phyloP scores from a whole-genome alignment of 352 stramenopile genomes.

The Phytophthora pseudosyringae region DNA sequence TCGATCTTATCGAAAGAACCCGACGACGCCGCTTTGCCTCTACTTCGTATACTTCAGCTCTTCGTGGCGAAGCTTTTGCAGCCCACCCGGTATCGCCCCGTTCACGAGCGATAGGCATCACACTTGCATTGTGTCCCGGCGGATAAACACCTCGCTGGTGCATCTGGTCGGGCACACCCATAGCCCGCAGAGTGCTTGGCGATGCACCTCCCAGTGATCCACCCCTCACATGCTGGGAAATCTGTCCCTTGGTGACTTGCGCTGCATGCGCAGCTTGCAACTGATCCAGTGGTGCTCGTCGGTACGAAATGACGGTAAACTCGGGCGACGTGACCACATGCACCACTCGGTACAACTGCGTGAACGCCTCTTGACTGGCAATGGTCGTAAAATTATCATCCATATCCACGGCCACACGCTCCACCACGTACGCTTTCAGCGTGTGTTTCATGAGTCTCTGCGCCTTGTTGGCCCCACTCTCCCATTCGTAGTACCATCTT shows the following conservation, averaged over 20 bases:
- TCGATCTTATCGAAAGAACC: not conserved
- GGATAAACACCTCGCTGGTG: not conserved
- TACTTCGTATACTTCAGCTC: not conserved
- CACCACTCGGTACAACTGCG: conserved; percentile 53
- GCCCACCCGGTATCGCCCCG: not conserved
- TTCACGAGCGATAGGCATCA: conserved; percentile 12
- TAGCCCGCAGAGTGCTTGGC: not conserved
- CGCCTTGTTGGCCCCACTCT: conserved; percentile 65
- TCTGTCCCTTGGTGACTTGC: conserved; percentile 8
- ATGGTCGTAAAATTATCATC: conserved; percentile 40
- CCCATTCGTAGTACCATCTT: conserved; percentile 79
- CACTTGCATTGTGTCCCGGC: conserved; percentile 5
- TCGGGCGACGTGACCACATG: conserved; percentile 60
- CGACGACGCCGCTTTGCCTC: conserved; percentile 20
- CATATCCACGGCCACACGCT: conserved; percentile 43
- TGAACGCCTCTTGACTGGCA: conserved; percentile 19
- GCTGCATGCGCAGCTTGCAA: conserved; percentile 18
- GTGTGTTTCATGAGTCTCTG: conserved; percentile 72
- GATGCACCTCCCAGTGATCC: conserved; percentile 1
- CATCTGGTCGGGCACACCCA: not conserved
- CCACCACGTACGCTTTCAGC: conserved; percentile 61
- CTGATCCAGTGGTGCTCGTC: conserved; percentile 49
- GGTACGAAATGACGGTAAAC: conserved; percentile 80
- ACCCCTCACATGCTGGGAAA: conserved; percentile 6
- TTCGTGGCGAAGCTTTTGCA: not conserved